Percentiles rank a stretch among this genome's conserved stretches.
Conservation (phyloP, 2,329 filamentous ascomycete genomes). For the Bipolaris sorokiniana region DNA sequence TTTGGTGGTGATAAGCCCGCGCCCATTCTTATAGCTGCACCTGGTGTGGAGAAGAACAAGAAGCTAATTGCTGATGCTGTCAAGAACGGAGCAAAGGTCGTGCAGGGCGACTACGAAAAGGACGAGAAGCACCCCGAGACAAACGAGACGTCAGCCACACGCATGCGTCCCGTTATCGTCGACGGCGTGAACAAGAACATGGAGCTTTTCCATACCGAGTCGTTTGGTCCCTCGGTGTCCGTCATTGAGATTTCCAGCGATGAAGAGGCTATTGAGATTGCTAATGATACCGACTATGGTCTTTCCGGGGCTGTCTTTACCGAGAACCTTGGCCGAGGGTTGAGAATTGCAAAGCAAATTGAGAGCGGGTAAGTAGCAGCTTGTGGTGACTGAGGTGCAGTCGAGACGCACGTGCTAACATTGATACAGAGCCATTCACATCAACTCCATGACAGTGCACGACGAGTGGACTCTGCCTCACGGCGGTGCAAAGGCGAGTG, state of each 20-base stretch:
- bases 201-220: constrained; percentile 77
- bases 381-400: not conserved
- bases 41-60: constrained; percentile 60
- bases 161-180: constrained; percentile 70
- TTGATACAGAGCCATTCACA: constrained; percentile 53
- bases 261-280: constrained; percentile 73
- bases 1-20: constrained; percentile 54
- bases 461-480: constrained; percentile 57
- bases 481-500: constrained; percentile 58
- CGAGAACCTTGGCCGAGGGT: constrained; percentile 61
- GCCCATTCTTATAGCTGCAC: constrained; percentile 54
- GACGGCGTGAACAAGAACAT: constrained; percentile 71
- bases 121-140: constrained; percentile 46
- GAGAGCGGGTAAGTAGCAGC: constrained; percentile 62
- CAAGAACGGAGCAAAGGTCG: constrained; percentile 62
- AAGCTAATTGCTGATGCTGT: constrained; percentile 62
- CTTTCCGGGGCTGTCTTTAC: constrained; percentile 76
- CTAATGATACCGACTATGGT: constrained; percentile 84
- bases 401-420: not conserved
- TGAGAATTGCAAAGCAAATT: constrained; percentile 53
- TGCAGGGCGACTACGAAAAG: constrained; percentile 56
- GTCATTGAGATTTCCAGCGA: constrained; percentile 70
- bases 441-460: constrained; percentile 59
- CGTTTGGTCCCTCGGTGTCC: constrained; percentile 77
- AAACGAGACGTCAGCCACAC: constrained; percentile 51